Evolutionary conservation across 2,329 filamentous ascomycete genomes (phyloP), one percentile per base, ranked within the genome.

Genomic region (Cryphonectria nitschkei): DNA sequence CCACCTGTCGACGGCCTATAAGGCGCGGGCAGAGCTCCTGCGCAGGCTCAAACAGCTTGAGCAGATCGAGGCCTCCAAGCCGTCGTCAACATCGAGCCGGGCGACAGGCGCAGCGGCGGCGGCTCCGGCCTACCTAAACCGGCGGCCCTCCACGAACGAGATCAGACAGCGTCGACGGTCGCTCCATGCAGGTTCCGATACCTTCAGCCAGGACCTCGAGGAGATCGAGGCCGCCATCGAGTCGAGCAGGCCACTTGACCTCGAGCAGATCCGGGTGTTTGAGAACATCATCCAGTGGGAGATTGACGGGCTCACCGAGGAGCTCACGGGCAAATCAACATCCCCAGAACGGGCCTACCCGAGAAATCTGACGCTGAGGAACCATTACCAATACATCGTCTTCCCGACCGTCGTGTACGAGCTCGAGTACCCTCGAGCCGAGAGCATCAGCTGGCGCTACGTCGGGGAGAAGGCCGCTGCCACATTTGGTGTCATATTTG

Each of bases 381-480:
- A 92, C 76, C 90, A 92, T 74, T 88, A 89, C 76, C 91, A 93
- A 77, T 95, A 91, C 84, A 90, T 92, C 65, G 87, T 90, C 60
- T 83, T 95, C 13, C 93, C 93, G 3, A 95, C 92, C 0, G 82
- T 94, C 5, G 91, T 94, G 19, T 95, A 95, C 78, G 93, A 95
- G 78, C 85, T 93, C 61, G 90, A 93, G 75, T 95, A 95, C 76
- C 92, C 93, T 2, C 87, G 91, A 60, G 84, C 85, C 6, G 87
- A 92, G 26, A 83, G 79, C 5, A 91, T 93, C 74, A 89, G 92
- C 79, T 94, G 92, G 92, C 84, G 82, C 74, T 95, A 95, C 76
- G 91, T 93, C 4, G 85, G 86, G 8, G 92, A 95, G 79, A 95
- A 95, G 79, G 81, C 85, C 1, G 84, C 85, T 0, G 92, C 92